Evolutionary conservation across 805 yeast genomes (phyloP), one percentile per base, ranked within the genome.

Genomic region (Yarrowia deformans): DNA sequence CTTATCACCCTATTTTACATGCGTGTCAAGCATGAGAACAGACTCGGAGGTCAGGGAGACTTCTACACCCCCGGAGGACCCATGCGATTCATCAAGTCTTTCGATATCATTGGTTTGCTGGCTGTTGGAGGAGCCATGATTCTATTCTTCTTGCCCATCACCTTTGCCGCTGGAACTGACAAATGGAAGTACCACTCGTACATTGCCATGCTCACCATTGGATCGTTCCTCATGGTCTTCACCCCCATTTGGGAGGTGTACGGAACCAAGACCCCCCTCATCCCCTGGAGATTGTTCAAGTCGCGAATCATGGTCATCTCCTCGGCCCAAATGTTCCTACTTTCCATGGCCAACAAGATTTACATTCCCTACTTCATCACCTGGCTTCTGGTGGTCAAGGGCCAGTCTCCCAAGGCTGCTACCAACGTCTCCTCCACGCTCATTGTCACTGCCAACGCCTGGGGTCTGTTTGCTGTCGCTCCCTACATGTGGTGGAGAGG

Each of bases 401-500:
- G 52, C 18, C 66, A 43, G 52, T 60, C 66, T 32, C 50, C 66
- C 18, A 60, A 60, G 52, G 66, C 66, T 3, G 66, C 66, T 10
- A 60, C 66, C 9, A 60, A 60, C 66, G 66, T 60, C 42, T 60
- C 66, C 10, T 60, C 66, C 34, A 60, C 66, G 0, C 66, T 60
- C 9, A 60, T 60, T 45, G 66, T 60, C 66, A 60, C 66, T 1
- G 66, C 66, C 9, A 60, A 60, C 52, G 66, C 66, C 42, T 60
- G 40, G 40, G 66, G 66, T 32, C 52, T 60, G 9, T 60, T 60
- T 45, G 66, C 66, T 3, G 66, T 60, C 18, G 66, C 66, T 34
- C 66, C 66, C 13, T 60, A 60, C 66, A 60, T 60, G 52, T 60
- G 66, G 66, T 60, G 66, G 66, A 60, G 52, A 60, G 66, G 66